These are phyloP conservation scores for Hypoxylon sp. DNA, from an alignment of 2,329 filamentous ascomycete species.

Conservation along the genomic window DNA sequence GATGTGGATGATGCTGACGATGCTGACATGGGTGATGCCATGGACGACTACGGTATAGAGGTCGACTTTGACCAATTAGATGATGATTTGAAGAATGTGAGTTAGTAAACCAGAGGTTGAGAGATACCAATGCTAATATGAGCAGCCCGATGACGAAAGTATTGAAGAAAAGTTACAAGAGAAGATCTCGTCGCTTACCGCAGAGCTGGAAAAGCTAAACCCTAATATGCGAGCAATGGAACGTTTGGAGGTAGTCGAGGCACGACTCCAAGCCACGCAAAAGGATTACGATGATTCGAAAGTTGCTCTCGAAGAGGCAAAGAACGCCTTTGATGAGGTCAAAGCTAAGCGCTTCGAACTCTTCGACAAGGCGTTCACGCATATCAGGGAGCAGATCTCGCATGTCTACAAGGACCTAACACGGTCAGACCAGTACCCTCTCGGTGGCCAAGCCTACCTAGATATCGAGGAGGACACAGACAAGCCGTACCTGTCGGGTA, in stretches of 20 bases:
- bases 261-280: constrained; percentile 85
- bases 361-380: constrained; percentile 94
- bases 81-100: constrained; percentile 83
- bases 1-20: constrained; percentile 85
- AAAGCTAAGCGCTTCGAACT: constrained; percentile 88
- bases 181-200: constrained; percentile 79
- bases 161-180: constrained; percentile 84
- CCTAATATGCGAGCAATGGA: constrained; percentile 98
- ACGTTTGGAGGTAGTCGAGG: constrained; percentile 87
- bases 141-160: constrained; percentile 76
- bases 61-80: constrained; percentile 87
- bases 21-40: constrained; percentile 72
- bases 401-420: constrained; percentile 97
- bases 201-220: constrained; percentile 92
- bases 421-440: constrained; percentile 87
- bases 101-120: constrained; percentile 56
- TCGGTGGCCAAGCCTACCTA: constrained; percentile 91
- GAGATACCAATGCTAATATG: constrained; percentile 51
- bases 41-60: constrained; percentile 92
- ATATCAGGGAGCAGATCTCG: constrained; percentile 95
- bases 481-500: constrained; percentile 93
- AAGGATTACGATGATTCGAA: constrained; percentile 91
- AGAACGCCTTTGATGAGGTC: constrained; percentile 85
- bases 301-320: constrained; percentile 78
- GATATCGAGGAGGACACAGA: constrained; percentile 96